These are phyloP conservation scores for Coemansia sp. DNA, from an alignment of 192 early-diverging fungal genomes.

Conservation along the genomic window DNA sequence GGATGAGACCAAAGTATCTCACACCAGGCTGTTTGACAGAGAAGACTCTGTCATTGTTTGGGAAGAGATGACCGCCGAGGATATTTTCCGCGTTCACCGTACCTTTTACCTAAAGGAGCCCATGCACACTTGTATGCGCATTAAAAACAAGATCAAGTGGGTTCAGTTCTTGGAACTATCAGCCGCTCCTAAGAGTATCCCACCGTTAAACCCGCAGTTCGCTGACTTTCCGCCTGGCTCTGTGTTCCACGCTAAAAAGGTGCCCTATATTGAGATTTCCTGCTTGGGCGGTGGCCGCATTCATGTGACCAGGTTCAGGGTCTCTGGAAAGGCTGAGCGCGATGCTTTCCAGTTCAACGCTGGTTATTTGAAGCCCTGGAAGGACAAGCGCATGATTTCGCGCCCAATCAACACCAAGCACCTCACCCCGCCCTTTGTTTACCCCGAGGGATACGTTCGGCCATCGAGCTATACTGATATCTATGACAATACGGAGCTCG, in stretches of 20 bases:
- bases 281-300: constrained; percentile 41
- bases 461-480: not conserved
- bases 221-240: constrained; percentile 22
- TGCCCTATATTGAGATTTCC: constrained; percentile 28
- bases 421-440: constrained; percentile 26
- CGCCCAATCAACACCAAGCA: not conserved
- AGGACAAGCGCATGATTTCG: constrained; percentile 16
- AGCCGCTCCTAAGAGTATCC: not conserved
- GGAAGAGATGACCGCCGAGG: constrained; percentile 57
- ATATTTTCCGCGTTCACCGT: constrained; percentile 65
- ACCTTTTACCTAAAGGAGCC: constrained; percentile 56
- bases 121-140: constrained; percentile 27
- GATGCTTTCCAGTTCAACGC: constrained; percentile 35
- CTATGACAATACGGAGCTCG: not conserved
- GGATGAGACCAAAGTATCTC: constrained; percentile 60
- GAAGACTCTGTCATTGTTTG: constrained; percentile 61
- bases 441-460: constrained; percentile 19
- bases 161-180: constrained; percentile 33
- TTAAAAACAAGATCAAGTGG: constrained; percentile 31
- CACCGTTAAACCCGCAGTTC: constrained; percentile 16
- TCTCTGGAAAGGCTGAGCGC: constrained; percentile 21
- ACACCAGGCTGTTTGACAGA: constrained; percentile 68
- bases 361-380: constrained; percentile 29
- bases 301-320: constrained; percentile 25
- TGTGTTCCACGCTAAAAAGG: constrained; percentile 13